Percentiles rank a stretch among this genome's conserved stretches.
phyloP scores from a whole-genome alignment of 805 yeast species.

The Wilhelminamyces savonicus region DNA sequence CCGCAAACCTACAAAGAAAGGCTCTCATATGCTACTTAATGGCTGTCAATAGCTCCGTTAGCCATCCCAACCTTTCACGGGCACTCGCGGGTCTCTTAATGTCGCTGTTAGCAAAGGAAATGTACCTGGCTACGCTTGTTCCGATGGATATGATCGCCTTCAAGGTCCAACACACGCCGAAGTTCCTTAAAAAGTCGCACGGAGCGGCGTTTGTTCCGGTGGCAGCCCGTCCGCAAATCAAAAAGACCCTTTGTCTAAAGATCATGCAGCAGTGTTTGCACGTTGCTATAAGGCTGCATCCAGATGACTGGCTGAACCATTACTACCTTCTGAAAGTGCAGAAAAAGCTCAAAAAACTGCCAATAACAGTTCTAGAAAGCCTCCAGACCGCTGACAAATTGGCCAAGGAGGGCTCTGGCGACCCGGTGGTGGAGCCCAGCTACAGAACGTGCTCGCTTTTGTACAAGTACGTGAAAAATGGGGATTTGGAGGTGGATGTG shows the following conservation, averaged over 20 bases:
- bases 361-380: slow-evolving; percentile 30
- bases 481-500: slow-evolving; percentile 32
- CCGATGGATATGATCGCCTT: slow-evolving; percentile 65
- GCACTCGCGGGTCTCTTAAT: slow-evolving; percentile 41
- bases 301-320: slow-evolving; percentile 54
- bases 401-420: slow-evolving; percentile 37
- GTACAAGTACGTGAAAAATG: slow-evolving; percentile 47
- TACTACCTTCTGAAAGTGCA: slow-evolving; percentile 55
- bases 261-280: slow-evolving; percentile 38
- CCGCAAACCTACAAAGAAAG: slow-evolving; percentile 62
- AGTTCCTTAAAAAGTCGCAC: slow-evolving; percentile 19
- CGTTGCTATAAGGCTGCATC: slow-evolving; percentile 39
- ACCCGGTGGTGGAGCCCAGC: slow-evolving; percentile 71
- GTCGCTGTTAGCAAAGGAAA: slow-evolving; percentile 49
- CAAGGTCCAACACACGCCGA: slow-evolving; percentile 32
- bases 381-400: slow-evolving; percentile 39
- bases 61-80: slow-evolving; percentile 9
- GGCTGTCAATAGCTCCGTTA: slow-evolving; percentile 48
- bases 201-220: slow-evolving; percentile 20
- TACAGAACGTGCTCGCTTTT: slow-evolving; percentile 53
- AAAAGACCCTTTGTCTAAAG: slow-evolving; percentile 25
- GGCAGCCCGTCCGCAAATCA: slow-evolving; percentile 10
- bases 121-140: slow-evolving; percentile 51
- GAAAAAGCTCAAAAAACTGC: slow-evolving; percentile 37
- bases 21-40: slow-evolving; percentile 68